These are phyloP conservation scores for Lipomyces sp. DNA, from an alignment of 805 yeast genomes.

Conservation along the genomic window DNA sequence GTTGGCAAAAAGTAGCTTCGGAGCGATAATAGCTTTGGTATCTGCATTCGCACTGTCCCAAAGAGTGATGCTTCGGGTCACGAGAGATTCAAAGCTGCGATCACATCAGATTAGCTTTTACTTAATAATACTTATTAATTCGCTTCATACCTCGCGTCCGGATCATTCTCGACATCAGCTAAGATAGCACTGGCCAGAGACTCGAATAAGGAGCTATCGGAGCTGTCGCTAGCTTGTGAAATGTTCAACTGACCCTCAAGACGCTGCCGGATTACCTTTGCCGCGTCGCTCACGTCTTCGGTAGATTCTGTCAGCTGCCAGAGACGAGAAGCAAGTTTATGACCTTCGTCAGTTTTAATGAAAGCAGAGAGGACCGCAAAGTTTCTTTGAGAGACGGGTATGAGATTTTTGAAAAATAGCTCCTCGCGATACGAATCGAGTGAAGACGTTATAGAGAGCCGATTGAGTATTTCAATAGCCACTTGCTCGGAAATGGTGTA, in stretches of 20 bases:
- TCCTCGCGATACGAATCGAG: constrained; percentile 43
- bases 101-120: background rate
- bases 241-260: constrained; percentile 31
- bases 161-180: constrained; percentile 28
- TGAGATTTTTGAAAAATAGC: constrained; percentile 42
- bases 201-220: constrained; percentile 18
- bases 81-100: constrained; percentile 22
- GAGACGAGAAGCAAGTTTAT: constrained; percentile 47
- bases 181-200: constrained; percentile 28
- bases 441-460: constrained; percentile 10
- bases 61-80: constrained; percentile 21
- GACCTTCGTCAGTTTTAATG: constrained; percentile 45
- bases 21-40: constrained; percentile 15
- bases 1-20: constrained; percentile 14
- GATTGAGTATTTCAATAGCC: constrained; percentile 15
- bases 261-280: constrained; percentile 23
- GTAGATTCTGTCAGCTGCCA: constrained; percentile 33
- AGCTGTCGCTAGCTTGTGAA: background rate
- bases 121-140: background rate
- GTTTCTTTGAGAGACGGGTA: constrained; percentile 18
- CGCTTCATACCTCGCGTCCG: constrained; percentile 11
- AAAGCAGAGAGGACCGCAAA: constrained; percentile 41
- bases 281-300: constrained; percentile 17
- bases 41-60: constrained; percentile 29
- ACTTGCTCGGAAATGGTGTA: constrained; percentile 11